Evolutionary conservation across 2,329 filamentous ascomycete species (phyloP).

Genomic region (Paraconiothyrium sp.): DNA sequence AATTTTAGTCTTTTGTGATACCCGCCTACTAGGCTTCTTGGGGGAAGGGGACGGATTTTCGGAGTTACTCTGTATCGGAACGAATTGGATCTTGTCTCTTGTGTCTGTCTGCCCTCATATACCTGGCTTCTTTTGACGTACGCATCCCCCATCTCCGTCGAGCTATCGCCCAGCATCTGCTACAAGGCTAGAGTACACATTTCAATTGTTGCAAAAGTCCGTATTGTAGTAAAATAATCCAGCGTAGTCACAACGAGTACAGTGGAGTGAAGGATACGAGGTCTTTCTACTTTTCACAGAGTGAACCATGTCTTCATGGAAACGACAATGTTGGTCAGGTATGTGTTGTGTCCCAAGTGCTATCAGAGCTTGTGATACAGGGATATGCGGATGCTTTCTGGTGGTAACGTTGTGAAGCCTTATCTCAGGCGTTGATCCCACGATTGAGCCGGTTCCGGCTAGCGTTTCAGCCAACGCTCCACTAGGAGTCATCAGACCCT

Average conservation of each 20-base stretch:
- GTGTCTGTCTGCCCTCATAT: background rate
- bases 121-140: too few species aligned
- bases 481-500: background rate
- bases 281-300: too few species aligned
- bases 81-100: background rate
- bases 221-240: background rate
- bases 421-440: background rate
- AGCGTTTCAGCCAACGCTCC: conserved; percentile 9
- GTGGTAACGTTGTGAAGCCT: background rate
- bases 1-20: conserved; percentile 13
- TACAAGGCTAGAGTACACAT: background rate
- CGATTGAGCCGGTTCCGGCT: background rate
- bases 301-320: too few species aligned
- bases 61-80: conserved; percentile 2
- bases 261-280: background rate
- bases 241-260: background rate
- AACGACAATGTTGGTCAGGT: too few species aligned
- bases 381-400: background rate
- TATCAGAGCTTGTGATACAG: too few species aligned
- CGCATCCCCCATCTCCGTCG: too few species aligned
- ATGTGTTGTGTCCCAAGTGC: too few species aligned
- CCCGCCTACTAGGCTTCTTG: conserved; percentile 11
- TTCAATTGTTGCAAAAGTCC: background rate
- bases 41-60: background rate
- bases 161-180: background rate